Evolutionary conservation across 2,329 filamentous ascomycete species (phyloP), one percentile per base, ranked within the genome.

Genomic region (Diaporthe longicolla): DNA sequence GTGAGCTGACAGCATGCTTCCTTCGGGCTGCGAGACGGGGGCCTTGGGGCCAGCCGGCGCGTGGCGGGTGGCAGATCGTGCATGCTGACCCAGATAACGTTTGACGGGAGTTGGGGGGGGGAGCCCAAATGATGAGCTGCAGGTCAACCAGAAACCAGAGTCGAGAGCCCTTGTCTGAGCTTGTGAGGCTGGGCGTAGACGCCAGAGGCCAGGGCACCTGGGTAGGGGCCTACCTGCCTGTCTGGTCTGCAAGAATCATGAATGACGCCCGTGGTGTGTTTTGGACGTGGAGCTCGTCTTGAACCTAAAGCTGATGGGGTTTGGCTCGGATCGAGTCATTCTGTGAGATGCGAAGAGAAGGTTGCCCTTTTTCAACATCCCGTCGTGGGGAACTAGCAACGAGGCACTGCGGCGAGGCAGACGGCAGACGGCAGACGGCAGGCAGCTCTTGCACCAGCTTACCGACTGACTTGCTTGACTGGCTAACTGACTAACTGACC

Each of bases 11-110:
- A 52, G 29, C 29, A 9, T 52, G 45, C 61, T 52, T 66, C 61
- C 61, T 66, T 35, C 61, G 45, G 43, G 45, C 32, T 65, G 59
- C 45, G 45, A 35, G 61, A 35, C 52, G 61, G 45, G 29, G 45
- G 3, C 37, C 26, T 32, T 24, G n/a, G 26, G 59, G 45, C 24
- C 17, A 32, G 59, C n/a, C 48, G 59, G 59, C 29, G 21, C 4
- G 11, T 26, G 63, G 45, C 43, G 61, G 63, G 45, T 52, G 45
- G 29, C 45, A 52, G 63, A 68, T 68, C 63, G 45, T 68, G 63
- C 63, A 68, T 54, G 63, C 48, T 68, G 63, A 68, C 52, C 63
- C 52, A 68, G 63, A 68, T 68, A 68, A 54, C 45, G 29, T 68
- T 54, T 52, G 40, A 37, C 37, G 13, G 37, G 37, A 37, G 37